Conservation (phyloP, 495 filamentous ascomycete genomes). For the Aspergillus avenaceus region DNA sequence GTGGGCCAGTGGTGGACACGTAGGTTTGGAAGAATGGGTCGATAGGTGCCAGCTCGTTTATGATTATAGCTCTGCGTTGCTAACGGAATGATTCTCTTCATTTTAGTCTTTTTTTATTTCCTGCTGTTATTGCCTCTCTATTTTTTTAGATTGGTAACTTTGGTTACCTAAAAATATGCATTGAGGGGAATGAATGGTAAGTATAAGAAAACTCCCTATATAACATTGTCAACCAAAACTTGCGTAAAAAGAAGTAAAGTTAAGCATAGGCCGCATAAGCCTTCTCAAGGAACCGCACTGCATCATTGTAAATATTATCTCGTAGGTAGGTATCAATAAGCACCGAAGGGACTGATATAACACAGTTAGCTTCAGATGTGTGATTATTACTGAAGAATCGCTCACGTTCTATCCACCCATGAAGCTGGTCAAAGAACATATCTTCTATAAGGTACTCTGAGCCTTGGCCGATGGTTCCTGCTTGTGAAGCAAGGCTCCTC, state of each 20-base stretch:
- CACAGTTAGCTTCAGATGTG: not conserved
- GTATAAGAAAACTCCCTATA: not conserved
- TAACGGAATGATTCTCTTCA: no score
- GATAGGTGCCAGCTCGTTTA: no score
- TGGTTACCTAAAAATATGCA: no score
- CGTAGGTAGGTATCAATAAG: not conserved
- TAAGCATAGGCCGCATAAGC: not conserved
- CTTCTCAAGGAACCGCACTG: not conserved
- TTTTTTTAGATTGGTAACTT: no score
- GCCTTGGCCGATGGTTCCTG: not conserved
- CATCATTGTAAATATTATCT: not conserved
- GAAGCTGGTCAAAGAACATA: conserved; percentile 2
- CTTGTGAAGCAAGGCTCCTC: not conserved
- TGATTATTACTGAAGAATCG: not conserved
- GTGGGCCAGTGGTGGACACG: no score
- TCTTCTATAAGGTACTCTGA: not conserved
- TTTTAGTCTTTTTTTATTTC: no score
- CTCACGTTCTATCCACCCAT: conserved; percentile 6
- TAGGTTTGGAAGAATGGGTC: no score
- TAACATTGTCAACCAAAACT: not conserved
- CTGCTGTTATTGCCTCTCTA: no score
- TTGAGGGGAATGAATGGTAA: not conserved
- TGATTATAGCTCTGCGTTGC: no score
- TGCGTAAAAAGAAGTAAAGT: not conserved
- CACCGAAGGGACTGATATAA: not conserved